phyloP scores from a whole-genome alignment of 1,284 basidiomycete species.

The Trichosporon ovoides region DNA sequence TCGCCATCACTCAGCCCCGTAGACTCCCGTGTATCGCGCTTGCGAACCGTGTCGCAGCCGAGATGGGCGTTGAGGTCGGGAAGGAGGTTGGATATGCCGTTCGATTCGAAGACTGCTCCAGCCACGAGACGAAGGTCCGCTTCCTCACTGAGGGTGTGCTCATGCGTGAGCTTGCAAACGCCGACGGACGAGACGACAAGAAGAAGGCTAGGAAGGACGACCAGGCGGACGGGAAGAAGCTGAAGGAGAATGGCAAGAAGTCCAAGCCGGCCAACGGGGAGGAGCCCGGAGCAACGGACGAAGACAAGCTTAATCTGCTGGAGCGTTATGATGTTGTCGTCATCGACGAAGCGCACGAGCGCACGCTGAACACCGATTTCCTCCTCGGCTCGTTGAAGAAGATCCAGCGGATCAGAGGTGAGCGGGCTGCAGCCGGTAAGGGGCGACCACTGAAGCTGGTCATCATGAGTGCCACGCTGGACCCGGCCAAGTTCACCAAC shows the following conservation, averaged over 20 bases:
- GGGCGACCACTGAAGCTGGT: slow-evolving; percentile 68
- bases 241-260: slow-evolving; percentile 1
- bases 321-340: slow-evolving; percentile 82
- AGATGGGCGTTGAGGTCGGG: slow-evolving; percentile 68
- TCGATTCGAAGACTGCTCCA: slow-evolving; percentile 82
- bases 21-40: slow-evolving; percentile 90
- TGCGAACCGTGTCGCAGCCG: slow-evolving; percentile 78
- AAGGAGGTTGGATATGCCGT: slow-evolving; percentile 85
- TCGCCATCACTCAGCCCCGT: slow-evolving; percentile 88
- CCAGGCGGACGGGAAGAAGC: slow-evolving; percentile 2
- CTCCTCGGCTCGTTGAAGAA: slow-evolving; percentile 85
- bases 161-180: slow-evolving; percentile 55
- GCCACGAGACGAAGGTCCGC: slow-evolving; percentile 67
- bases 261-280: background rate
- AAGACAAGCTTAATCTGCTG: slow-evolving; percentile 52
- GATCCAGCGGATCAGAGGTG: slow-evolving; percentile 69
- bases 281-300: background rate
- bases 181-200: slow-evolving; percentile 8
- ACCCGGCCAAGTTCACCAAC: slow-evolving; percentile 84
- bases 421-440: slow-evolving; percentile 46
- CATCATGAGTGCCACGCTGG: slow-evolving; percentile 95
- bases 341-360: slow-evolving; percentile 96
- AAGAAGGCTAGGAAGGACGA: background rate
- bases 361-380: slow-evolving; percentile 89
- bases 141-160: slow-evolving; percentile 98